These are phyloP conservation scores for Groenewaldozyma tartarivorans DNA, from an alignment of 805 yeast genomes.

Conservation along the genomic window DNA sequence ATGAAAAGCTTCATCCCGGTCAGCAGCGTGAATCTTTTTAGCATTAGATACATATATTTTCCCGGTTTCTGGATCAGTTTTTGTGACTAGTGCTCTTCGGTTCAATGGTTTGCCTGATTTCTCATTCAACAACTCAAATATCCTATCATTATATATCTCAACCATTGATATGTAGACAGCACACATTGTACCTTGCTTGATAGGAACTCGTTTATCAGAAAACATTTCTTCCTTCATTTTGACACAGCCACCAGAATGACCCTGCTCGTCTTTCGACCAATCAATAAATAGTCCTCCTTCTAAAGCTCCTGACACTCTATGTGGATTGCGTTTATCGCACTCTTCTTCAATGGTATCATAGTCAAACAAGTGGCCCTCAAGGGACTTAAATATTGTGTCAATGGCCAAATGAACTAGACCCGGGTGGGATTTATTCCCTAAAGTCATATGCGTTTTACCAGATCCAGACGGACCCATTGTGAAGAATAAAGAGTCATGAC, in stretches of 20 bases:
- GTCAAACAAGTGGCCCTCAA: conserved; percentile 18
- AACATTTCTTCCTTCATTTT: background rate
- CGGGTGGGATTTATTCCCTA: conserved; percentile 25
- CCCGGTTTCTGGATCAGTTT: conserved; percentile 35
- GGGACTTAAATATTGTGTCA: conserved; percentile 28
- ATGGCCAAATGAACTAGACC: conserved; percentile 31
- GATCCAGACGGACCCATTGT: conserved; percentile 47
- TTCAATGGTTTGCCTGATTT: conserved; percentile 2
- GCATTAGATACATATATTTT: conserved; percentile 37
- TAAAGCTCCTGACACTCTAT: conserved; percentile 14
- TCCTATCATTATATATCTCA: conserved; percentile 42
- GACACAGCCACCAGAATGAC: no score
- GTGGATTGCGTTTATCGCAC: conserved; percentile 12
- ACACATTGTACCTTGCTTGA: conserved; percentile 7
- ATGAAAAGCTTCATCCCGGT: conserved; percentile 29
- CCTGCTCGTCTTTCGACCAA: conserved; percentile 13
- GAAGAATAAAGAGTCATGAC: conserved; percentile 35
- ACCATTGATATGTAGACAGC: conserved; percentile 43
- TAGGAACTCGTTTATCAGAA: background rate
- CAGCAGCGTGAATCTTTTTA: conserved; percentile 32
- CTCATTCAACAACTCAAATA: conserved; percentile 30
- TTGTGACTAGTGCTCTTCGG: conserved; percentile 16
- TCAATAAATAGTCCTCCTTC: conserved; percentile 18
- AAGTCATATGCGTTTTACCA: conserved; percentile 33
- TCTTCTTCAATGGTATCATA: conserved; percentile 16